A percentile compares a stretch with the other conserved stretches of the same genome.
Conservation (phyloP, 1,284 basidiomycete genomes). For the Lignosus rhinocerotis region DNA sequence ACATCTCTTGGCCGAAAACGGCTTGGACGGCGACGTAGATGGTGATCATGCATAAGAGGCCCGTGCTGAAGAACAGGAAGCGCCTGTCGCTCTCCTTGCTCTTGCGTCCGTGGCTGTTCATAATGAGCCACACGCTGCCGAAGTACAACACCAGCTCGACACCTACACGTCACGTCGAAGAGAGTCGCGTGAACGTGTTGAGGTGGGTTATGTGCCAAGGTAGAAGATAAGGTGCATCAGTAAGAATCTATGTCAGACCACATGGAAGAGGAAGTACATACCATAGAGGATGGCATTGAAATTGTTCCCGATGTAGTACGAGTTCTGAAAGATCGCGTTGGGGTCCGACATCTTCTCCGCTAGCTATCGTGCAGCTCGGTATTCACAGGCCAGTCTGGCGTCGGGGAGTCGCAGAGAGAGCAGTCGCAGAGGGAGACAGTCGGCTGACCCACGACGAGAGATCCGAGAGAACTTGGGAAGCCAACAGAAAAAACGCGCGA, state of each 20-base stretch:
- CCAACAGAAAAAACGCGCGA: no score
- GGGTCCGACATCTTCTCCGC: constrained; percentile 1
- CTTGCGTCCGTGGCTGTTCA: neutral
- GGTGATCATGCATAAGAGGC: constrained; percentile 15
- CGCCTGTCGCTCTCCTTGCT: constrained; percentile 9
- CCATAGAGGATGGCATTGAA: constrained; percentile 21
- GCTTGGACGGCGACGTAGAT: constrained; percentile 10
- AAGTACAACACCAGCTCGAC: constrained; percentile 15
- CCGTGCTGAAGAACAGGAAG: constrained; percentile 18
- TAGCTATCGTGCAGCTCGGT: neutral
- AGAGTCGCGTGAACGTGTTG: neutral
- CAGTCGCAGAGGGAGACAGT: no score
- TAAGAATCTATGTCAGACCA: neutral
- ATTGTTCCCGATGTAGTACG: constrained; percentile 22
- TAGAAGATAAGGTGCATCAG: neutral
- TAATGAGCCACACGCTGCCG: constrained; percentile 1
- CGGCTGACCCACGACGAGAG: no score
- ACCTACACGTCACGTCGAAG: neutral
- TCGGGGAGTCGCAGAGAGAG: no score
- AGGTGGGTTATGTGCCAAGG: neutral
- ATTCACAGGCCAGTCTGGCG: neutral
- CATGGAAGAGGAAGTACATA: neutral
- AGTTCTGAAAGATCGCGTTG: constrained; percentile 14
- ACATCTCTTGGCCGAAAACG: constrained; percentile 22
- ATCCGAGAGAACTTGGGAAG: no score